phyloP scores from a whole-genome alignment of 1,139 yeast genomes.

The Geotrichum australiense region DNA sequence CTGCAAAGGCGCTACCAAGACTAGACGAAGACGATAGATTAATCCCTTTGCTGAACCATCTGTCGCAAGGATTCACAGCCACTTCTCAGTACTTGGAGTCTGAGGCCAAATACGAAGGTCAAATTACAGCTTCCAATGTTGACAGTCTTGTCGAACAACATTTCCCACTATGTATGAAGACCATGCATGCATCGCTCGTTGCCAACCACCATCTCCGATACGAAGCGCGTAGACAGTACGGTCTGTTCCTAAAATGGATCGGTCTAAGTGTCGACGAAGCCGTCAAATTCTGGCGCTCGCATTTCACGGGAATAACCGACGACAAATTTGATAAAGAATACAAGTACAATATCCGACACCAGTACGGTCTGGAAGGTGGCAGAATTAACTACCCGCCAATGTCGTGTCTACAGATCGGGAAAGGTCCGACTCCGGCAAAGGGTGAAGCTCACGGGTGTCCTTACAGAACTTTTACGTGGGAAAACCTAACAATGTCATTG shows the following conservation, averaged over 20 bases:
- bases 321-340: conserved; percentile 86
- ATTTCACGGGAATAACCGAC: conserved; percentile 57
- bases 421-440: conserved; percentile 63
- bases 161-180: conserved; percentile 78
- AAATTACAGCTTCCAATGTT: conserved; percentile 60
- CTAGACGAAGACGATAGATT: conserved; percentile 89
- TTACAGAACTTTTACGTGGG: conserved; percentile 65
- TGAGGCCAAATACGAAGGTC: conserved; percentile 29
- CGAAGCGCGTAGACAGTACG: conserved; percentile 77
- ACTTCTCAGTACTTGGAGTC: conserved; percentile 21
- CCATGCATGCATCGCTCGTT: conserved; percentile 55
- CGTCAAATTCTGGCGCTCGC: conserved; percentile 70
- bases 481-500: conserved; percentile 51
- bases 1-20: conserved; percentile 75
- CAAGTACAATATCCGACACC: conserved; percentile 77
- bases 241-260: conserved; percentile 78
- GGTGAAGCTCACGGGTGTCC: conserved; percentile 91
- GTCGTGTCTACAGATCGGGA: conserved; percentile 72
- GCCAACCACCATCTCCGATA: conserved; percentile 68
- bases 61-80: conserved; percentile 58
- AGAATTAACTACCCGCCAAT: conserved; percentile 78
- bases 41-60: conserved; percentile 71
- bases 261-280: conserved; percentile 88
- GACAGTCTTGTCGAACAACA: conserved; percentile 50
- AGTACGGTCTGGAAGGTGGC: conserved; percentile 87